Evolutionary conservation across 441 rosid species (phyloP), one percentile per base, ranked within the genome.

Genomic region (Pelargonium australe): DNA sequence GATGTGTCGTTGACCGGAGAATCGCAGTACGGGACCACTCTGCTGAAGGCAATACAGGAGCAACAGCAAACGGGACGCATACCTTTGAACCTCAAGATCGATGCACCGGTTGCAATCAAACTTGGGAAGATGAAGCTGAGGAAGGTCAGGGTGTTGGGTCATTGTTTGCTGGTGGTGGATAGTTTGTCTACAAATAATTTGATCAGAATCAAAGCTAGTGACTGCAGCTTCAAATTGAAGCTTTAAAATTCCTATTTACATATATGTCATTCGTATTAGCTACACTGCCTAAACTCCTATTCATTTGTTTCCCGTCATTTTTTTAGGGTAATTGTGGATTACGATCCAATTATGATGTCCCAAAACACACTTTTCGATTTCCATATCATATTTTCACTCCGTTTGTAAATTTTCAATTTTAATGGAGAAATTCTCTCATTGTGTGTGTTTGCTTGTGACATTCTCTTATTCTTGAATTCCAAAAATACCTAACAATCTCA

Each of bases 1-100:
- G 75, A 81, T 14, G 78, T 85, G 43, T 41, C 34, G 10, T 51
- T 87, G 65, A 80, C 77, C 0, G 92, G 92, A 17, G 74, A 78
- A 55, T 72, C 73, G 0, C 78, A 71, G 20, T 77, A 72, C 0
- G 89, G 89, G 19, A 84, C 72, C 78, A 78, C 81, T 9, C 8
- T 87, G 58, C 58, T 87, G 85, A 63, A 83, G 0, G 92, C 88
- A 3, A 61, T 87, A 71, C 87, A 85, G 63, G 77, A 83, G 73
- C 86, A 87, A 72, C 90, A 85, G 67, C 86, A 71, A 63, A 83
- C 83, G 0, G 88, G 90, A 34, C 75, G 70, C 16, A 80, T 87
- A 7, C 92, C 90, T 0, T 72, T 87, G 73, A 82, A 82, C 73
- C 84, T 87, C 10, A 76, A 79, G 75, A 86, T 85, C 0, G 23